Evolutionary conservation across 2,329 filamentous ascomycete genomes (phyloP), one percentile per base, ranked within the genome.

Genomic region (Pezicula rhizophila): DNA sequence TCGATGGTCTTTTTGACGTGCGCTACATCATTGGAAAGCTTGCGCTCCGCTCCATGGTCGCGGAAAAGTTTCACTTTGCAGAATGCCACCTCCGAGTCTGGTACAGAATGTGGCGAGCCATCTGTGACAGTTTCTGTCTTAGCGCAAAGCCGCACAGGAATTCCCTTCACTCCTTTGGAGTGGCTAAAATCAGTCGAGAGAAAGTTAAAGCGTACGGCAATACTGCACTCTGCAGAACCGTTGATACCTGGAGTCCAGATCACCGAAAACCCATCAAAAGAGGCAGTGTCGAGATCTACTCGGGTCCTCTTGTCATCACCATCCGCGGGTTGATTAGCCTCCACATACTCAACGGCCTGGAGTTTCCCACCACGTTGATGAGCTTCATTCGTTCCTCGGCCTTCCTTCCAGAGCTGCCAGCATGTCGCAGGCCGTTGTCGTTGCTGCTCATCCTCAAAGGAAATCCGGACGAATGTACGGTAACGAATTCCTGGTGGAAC

Each of bases 121-220:
- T 74, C 69, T 0, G 77, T 70, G 1, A 92, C 51, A 10, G 84
- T 68, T 55, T 87, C 85, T 0, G 93, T 97, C 69, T 97, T 97
- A 12, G 91, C 84, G 66, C 92, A 97, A 0, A 97, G 77, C 48
- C 93, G 77, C 4, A 99, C 91, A 0, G 93, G 92, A 56, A 97
- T 96, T 33, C 93, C 93, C 69, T 97, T 99, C 43, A 99, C 93
- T 41, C 93, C 93, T 64, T 99, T 99, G 8, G 93, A 97, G 64
- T 97, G 93, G 66, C 92, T 97, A 65, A 97, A 99, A 65, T 99
- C 93, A 8, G 93, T 99, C 0, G 93, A 99, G 0, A 99, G 75
- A 64, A 99, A 99, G 70, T 99, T 99, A 76, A 97, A 99, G 41
- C 93, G 87, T 11, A 97, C 89, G 8, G 90, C 87, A 48, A 99